A percentile compares a stretch with the other conserved stretches of the same genome.
These are phyloP conservation scores for Mycena galopus DNA, from an alignment of 768 basidiomycete species.

Conservation along the genomic window DNA sequence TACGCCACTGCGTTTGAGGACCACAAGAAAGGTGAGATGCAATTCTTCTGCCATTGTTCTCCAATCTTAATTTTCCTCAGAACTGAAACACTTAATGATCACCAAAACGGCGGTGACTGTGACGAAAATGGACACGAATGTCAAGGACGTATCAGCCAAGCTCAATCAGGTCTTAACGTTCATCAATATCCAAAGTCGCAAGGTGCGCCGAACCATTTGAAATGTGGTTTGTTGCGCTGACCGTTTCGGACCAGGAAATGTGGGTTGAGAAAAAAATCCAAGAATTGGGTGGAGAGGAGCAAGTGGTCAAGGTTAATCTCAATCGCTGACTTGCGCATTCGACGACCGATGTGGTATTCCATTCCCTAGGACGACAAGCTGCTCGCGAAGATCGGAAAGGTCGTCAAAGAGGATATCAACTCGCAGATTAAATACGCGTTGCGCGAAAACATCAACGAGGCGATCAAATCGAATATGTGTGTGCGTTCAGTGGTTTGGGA, in stretches of 20 bases:
- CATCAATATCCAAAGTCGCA: constrained; percentile 14
- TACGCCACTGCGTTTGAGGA: constrained; percentile 14
- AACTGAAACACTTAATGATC: constrained; percentile 10
- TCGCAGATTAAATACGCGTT: constrained; percentile 6
- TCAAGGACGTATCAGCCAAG: constrained; percentile 1
- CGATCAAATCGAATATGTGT: constrained; percentile 15
- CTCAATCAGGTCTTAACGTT: constrained; percentile 18
- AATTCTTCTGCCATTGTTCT: background rate
- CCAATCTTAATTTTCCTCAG: background rate
- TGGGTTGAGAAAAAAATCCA: background rate
- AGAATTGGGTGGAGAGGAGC: constrained; percentile 11
- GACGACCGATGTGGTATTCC: background rate
- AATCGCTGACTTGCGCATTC: background rate
- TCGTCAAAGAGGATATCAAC: background rate
- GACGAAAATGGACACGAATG: constrained; percentile 12
- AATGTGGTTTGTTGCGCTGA: background rate
- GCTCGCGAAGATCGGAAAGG: constrained; percentile 15
- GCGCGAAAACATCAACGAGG: constrained; percentile 17
- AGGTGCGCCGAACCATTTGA: background rate
- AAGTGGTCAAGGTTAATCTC: background rate
- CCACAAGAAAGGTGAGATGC: constrained; percentile 14
- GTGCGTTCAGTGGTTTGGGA: background rate
- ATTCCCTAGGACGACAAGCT: constrained; percentile 15
- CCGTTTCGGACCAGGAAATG: background rate
- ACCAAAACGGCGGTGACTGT: constrained; percentile 22